phyloP scores from a whole-genome alignment of 495 filamentous ascomycete genomes.

The Trichoderma asperelloides region DNA sequence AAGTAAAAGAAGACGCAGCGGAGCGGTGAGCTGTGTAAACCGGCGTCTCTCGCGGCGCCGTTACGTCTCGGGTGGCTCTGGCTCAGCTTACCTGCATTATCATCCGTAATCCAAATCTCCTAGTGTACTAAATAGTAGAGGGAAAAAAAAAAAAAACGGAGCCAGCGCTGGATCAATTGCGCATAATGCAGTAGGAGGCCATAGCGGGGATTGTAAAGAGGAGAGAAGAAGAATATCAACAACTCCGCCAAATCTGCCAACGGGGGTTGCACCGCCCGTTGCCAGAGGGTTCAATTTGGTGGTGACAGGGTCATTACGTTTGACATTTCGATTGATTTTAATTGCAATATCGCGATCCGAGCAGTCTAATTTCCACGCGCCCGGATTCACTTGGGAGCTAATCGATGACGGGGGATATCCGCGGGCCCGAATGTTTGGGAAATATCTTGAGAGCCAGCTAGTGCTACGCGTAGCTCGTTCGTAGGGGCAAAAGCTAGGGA shows the following conservation, averaged over 20 bases:
- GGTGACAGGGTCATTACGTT: no score
- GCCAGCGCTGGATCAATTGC: neutral
- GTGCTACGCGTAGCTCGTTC: neutral
- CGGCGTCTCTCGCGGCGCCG: neutral
- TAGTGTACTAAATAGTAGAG: neutral
- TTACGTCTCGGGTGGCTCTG: neutral
- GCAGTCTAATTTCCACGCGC: conserved; percentile 6
- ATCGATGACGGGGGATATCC: neutral
- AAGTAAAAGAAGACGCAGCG: neutral
- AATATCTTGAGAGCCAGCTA: neutral
- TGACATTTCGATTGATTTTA: neutral
- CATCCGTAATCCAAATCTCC: neutral
- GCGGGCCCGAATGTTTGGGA: conserved; percentile 1
- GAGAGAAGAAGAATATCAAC: neutral
- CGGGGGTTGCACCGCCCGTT: no score
- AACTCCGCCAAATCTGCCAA: neutral
- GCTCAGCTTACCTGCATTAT: conserved; percentile 3
- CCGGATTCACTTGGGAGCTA: neutral
- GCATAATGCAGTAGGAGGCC: neutral
- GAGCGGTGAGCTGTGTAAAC: no score
- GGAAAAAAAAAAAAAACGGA: neutral
- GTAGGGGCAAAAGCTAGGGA: neutral
- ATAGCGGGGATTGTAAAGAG: neutral
- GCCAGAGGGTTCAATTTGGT: no score
- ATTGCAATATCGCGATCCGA: conserved; percentile 5